phyloP scores from a whole-genome alignment of 805 yeast species.

The Suhomyces pyralidae region DNA sequence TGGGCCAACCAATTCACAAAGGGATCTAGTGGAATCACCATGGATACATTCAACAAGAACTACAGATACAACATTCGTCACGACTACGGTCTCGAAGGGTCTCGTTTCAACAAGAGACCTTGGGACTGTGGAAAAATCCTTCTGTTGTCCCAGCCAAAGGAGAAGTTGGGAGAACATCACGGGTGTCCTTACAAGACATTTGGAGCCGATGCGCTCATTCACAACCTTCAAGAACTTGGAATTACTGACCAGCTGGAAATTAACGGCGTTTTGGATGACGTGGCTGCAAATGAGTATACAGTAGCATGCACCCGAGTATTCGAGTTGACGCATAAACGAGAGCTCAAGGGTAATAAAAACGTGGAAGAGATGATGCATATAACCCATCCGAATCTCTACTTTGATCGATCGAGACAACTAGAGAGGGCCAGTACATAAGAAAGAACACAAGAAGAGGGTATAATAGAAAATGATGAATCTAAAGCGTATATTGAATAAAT shows the following conservation, averaged over 20 bases:
- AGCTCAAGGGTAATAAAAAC: constrained; percentile 33
- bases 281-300: constrained; percentile 68
- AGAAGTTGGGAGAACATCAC: constrained; percentile 65
- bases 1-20: constrained; percentile 75
- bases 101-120: constrained; percentile 79
- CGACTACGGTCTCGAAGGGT: constrained; percentile 89
- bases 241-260: constrained; percentile 56
- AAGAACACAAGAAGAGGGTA: neutral
- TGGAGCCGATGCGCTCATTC: constrained; percentile 57
- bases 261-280: constrained; percentile 62
- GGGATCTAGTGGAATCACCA: constrained; percentile 46
- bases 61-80: constrained; percentile 87
- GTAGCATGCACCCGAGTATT: constrained; percentile 88
- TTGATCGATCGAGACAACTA: constrained; percentile 66
- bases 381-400: constrained; percentile 85
- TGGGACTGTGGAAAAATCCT: constrained; percentile 80
- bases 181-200: constrained; percentile 93
- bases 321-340: constrained; percentile 60
- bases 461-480: neutral
- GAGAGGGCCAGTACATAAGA: constrained; percentile 23
- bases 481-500: neutral
- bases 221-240: constrained; percentile 61
- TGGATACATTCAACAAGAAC: constrained; percentile 82
- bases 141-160: constrained; percentile 55
- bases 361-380: constrained; percentile 57